phyloP scores from a whole-genome alignment of 768 basidiomycete species.

The Sarcomyxa edulis region DNA sequence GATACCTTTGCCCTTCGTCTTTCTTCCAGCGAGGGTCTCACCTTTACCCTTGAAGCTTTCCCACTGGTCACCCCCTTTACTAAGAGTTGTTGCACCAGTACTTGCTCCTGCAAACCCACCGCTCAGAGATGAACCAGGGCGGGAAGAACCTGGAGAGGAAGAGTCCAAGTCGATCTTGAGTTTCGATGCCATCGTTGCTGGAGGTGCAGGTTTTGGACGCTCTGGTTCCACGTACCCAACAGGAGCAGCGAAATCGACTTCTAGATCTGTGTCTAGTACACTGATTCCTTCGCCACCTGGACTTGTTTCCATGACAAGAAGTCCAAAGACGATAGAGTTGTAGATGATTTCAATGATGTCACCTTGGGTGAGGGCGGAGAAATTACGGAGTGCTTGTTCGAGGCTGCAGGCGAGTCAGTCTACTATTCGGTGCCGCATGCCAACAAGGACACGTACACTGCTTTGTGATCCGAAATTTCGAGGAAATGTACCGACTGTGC shows the following conservation, averaged over 20 bases:
- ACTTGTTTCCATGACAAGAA: constrained; percentile 91
- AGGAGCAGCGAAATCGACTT: constrained; percentile 95
- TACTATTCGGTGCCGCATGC: constrained; percentile 1
- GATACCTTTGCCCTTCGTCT: constrained; percentile 94
- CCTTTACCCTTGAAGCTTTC: constrained; percentile 97
- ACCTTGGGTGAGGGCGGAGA: constrained; percentile 85
- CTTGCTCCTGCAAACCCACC: constrained; percentile 58
- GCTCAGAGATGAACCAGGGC: constrained; percentile 70
- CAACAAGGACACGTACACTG: constrained; percentile 63
- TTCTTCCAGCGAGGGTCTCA: constrained; percentile 83
- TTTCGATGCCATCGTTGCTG: constrained; percentile 93
- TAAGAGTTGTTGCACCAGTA: constrained; percentile 45
- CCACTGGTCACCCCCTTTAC: constrained; percentile 80
- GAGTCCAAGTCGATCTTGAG: constrained; percentile 90
- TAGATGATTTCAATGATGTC: constrained; percentile 99
- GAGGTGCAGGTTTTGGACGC: constrained; percentile 73
- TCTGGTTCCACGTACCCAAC: constrained; percentile 94
- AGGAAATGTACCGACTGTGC: constrained; percentile 93
- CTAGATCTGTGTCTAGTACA: constrained; percentile 92
- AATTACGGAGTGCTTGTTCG: constrained; percentile 92
- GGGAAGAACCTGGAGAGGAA: constrained; percentile 79
- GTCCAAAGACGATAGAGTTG: constrained; percentile 91
- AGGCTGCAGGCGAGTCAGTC: constrained; percentile 44
- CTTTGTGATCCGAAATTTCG: constrained; percentile 96
- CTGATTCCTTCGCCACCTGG: constrained; percentile 87